Base-by-base conservation (phyloP, 768 basidiomycete genomes). In the Gloeopeniophorella convolvens region DNA sequence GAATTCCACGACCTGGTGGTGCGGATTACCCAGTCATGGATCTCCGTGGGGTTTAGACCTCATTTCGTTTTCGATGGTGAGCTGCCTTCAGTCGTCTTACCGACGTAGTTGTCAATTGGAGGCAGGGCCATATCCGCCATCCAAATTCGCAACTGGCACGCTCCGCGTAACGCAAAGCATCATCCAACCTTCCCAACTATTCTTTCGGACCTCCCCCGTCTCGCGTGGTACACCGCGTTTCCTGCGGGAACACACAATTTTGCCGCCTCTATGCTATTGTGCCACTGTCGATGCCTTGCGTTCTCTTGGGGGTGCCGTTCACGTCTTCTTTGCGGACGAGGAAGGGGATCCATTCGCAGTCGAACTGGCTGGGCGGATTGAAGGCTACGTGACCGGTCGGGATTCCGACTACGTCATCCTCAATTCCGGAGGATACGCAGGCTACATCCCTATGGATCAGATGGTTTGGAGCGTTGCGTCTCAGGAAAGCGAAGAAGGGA, bases 261-360 rank as follows among this genome's bases (percentile, higher is more conserved):
- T 89, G 23, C 89, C 89, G 1, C 86, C 87, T 1, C 72, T 89
- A 21, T 67, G 68, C 37, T 79, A 80, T 61, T 62, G 70, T 7
- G 71, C 78, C 3, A 86, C 82, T 58, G 61, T 89, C 1, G 68
- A 78, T 39, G 76, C 78, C 8, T 65, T 91, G 3, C 59, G 70
- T 36, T 56, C 65, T n/a, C 48, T 66, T 36, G 50, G 55, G 2
- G 39, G 47, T 40, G 31, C 44, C n/a, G 45, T 88, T 16, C 68
- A 80, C 33, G 58, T 89, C 6, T 78, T 84, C 63, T 82, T 83
- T 54, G 87, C 88, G 5, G 87, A 90, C 57, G 82, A 82, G 65
- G 89, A 91, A 64, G 86, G 79, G 9, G 89, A 90, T 63, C 85
- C 86, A 3, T 89, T 79, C 58, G 81, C 84, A n/a, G 88, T 91